These are phyloP conservation scores for Strobilomyces echinocephalus DNA, from an alignment of 768 basidiomycete genomes.

Conservation along the genomic window DNA sequence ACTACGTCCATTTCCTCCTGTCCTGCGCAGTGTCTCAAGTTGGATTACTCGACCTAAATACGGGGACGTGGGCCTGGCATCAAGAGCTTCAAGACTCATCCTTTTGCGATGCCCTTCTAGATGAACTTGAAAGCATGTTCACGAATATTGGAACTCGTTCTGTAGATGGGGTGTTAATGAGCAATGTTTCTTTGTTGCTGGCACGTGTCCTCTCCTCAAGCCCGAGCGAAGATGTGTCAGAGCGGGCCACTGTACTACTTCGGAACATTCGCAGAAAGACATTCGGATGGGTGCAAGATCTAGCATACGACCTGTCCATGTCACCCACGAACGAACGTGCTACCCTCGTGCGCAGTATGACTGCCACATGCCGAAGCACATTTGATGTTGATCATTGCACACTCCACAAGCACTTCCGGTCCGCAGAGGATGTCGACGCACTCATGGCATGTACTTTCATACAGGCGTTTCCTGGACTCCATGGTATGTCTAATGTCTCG, in stretches of 20 bases:
- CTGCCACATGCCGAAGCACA: neutral
- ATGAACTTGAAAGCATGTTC: neutral
- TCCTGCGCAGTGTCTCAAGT: neutral
- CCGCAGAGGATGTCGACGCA: no score
- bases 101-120: neutral
- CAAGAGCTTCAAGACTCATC: neutral
- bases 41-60: neutral
- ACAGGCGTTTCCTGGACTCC: slow-evolving; percentile 7
- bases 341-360: neutral
- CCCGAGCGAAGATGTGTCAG: neutral
- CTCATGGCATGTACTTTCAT: slow-evolving; percentile 23
- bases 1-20: neutral
- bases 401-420: no score
- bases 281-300: neutral
- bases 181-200: slow-evolving; percentile 29
- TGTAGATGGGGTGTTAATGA: slow-evolving; percentile 27
- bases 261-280: neutral
- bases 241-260: neutral
- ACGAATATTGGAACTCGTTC: neutral
- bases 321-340: neutral
- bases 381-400: neutral
- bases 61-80: neutral
- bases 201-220: neutral
- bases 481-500: neutral
- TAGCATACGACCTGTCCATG: neutral